phyloP scores from a whole-genome alignment of 345 rosid species.

The Eucalyptus globulus region DNA sequence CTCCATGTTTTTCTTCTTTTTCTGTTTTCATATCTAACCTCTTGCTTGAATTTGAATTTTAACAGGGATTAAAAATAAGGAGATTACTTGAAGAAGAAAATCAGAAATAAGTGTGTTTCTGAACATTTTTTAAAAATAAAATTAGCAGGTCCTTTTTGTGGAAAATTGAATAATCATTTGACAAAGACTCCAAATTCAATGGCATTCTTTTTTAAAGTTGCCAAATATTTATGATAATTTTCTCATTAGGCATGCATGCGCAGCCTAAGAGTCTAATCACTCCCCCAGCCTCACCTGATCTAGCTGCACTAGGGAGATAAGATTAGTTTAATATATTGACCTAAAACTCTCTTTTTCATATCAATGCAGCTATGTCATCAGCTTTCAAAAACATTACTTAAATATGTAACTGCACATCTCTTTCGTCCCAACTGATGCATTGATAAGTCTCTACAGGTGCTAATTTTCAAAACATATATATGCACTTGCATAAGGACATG shows the following conservation, averaged over 20 bases:
- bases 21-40: background rate
- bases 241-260: background rate
- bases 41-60: background rate
- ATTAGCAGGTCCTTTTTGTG: background rate
- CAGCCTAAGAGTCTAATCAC: background rate
- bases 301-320: background rate
- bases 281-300: background rate
- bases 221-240: background rate
- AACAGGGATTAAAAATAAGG: background rate
- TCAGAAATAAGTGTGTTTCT: background rate
- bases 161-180: background rate
- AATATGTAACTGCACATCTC: background rate
- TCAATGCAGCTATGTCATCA: background rate
- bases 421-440: background rate
- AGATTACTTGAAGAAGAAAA: background rate
- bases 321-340: background rate
- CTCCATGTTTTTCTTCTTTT: background rate
- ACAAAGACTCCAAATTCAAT: background rate
- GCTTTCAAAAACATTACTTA: background rate
- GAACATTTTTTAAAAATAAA: background rate
- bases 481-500: background rate
- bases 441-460: background rate
- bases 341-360: background rate
- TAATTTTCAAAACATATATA: background rate
- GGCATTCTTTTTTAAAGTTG: background rate